phyloP scores from a whole-genome alignment of 2,329 filamentous ascomycete species.

The Penicillium sp. region DNA sequence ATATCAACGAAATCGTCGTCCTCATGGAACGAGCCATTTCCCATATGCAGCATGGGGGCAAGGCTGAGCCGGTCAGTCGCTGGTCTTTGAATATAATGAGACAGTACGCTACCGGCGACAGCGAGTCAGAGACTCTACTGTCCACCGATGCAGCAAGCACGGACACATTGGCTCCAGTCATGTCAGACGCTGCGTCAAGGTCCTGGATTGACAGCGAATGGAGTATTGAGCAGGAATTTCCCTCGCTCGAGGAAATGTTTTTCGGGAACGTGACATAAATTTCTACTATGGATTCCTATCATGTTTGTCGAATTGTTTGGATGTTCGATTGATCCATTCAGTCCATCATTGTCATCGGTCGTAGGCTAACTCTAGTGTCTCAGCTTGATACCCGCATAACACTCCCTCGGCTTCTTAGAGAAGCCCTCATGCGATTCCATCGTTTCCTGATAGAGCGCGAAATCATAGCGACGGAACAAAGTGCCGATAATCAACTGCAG shows the following conservation, averaged over 20 bases:
- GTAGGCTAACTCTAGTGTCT: no score
- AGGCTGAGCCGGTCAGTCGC: conserved; percentile 17
- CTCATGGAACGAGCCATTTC: conserved; percentile 15
- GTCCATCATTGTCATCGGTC: no score
- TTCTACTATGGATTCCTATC: conserved; percentile 1
- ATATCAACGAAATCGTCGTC: conserved; percentile 1
- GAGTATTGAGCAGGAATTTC: conserved; percentile 14
- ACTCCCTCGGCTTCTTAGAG: conserved; percentile 25
- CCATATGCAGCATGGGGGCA: conserved; percentile 18
- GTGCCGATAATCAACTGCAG: conserved; percentile 39
- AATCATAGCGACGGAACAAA: conserved; percentile 23
- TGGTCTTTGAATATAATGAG: conserved; percentile 18
- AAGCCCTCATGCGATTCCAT: conserved; percentile 25
- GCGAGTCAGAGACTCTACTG: neutral
- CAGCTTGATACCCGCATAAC: conserved; percentile 17
- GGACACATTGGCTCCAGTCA: neutral
- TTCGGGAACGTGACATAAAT: conserved; percentile 11
- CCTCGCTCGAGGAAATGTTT: conserved; percentile 20
- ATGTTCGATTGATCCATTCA: neutral
- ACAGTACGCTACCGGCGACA: conserved; percentile 8
- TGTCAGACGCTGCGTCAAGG: neutral
- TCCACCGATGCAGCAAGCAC: neutral
- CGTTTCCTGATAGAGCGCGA: conserved; percentile 14
- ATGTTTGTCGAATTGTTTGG: neutral
- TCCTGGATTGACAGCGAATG: conserved; percentile 9